Evolutionary conservation across 495 filamentous ascomycete genomes (phyloP).

Genomic region (Neurospora sp.): DNA sequence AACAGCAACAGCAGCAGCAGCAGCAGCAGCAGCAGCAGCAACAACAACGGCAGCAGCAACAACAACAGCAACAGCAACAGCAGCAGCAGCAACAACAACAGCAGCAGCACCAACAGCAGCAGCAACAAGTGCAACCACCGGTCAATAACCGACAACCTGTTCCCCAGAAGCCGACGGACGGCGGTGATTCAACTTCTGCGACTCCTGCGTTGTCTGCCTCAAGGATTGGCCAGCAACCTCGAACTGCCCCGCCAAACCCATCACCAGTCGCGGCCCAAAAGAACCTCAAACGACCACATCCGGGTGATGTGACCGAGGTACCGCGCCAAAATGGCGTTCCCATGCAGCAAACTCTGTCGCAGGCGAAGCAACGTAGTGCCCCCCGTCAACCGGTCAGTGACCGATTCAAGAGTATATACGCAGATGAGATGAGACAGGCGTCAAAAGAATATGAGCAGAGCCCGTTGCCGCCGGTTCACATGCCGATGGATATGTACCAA

Average conservation of each 20-base stretch:
- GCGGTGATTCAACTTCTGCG: constrained; percentile 4
- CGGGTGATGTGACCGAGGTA: constrained; percentile 53
- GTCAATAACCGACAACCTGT: constrained; percentile 3
- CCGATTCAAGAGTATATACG: neutral
- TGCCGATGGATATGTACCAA: neutral
- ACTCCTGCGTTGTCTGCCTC: neutral
- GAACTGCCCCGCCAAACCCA: constrained; percentile 7
- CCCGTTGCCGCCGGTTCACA: neutral
- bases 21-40: constrained; percentile 5
- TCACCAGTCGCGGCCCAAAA: constrained; percentile 17
- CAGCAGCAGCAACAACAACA: neutral
- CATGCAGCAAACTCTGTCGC: constrained; percentile 20
- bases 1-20: neutral
- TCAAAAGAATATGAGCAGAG: neutral
- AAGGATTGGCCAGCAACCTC: constrained; percentile 6
- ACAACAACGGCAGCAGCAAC: neutral
- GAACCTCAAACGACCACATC: constrained; percentile 45
- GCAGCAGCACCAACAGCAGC: neutral
- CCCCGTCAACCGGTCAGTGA: neutral
- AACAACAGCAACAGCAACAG: neutral
- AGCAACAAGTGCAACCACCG: neutral
- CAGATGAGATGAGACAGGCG: neutral
- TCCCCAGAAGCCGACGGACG: constrained; percentile 6
- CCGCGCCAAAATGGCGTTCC: constrained; percentile 33
- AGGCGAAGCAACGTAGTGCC: constrained; percentile 4